These are phyloP conservation scores for Pythium phragmitis DNA, from an alignment of 352 stramenopile species.

Conservation along the genomic window DNA sequence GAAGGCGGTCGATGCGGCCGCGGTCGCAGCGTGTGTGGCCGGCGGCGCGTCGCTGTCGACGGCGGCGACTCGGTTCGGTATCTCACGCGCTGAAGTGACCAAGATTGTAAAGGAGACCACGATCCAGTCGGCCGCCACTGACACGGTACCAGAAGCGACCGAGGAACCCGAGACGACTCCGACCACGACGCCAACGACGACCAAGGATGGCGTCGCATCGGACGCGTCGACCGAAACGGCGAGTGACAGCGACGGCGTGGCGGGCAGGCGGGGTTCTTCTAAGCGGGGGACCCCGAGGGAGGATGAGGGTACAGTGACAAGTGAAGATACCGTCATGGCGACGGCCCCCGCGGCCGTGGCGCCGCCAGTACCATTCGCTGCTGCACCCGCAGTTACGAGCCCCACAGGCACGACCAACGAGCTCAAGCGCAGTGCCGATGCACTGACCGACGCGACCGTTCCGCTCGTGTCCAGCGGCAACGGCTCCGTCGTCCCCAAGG, in stretches of 20 bases:
- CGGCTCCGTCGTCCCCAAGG: slow-evolving; percentile 15
- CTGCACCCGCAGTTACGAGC: not conserved
- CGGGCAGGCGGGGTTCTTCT: not conserved
- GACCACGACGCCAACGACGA: not conserved
- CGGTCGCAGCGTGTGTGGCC: slow-evolving; percentile 27
- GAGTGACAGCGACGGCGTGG: slow-evolving; percentile 4
- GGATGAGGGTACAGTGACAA: not conserved
- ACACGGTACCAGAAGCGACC: not conserved
- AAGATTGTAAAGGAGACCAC: slow-evolving; percentile 29
- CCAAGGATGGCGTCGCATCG: slow-evolving; percentile 9
- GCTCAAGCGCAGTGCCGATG: slow-evolving; percentile 16
- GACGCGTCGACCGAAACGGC: slow-evolving; percentile 10
- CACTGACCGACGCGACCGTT: slow-evolving; percentile 2
- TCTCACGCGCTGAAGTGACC: slow-evolving; percentile 31
- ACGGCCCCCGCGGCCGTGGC: not conserved
- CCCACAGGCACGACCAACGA: not conserved
- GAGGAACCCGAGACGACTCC: not conserved
- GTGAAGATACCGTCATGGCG: not conserved
- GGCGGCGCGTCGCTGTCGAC: slow-evolving; percentile 29
- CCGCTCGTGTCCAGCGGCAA: not conserved
- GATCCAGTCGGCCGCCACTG: not conserved
- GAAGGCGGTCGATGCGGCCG: slow-evolving; percentile 4
- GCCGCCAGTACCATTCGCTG: not conserved
- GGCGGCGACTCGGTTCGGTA: slow-evolving; percentile 30
- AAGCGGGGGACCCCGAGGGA: slow-evolving; percentile 2